Conservation (phyloP, 768 basidiomycete species). For the Boletus rubroflammeus region DNA sequence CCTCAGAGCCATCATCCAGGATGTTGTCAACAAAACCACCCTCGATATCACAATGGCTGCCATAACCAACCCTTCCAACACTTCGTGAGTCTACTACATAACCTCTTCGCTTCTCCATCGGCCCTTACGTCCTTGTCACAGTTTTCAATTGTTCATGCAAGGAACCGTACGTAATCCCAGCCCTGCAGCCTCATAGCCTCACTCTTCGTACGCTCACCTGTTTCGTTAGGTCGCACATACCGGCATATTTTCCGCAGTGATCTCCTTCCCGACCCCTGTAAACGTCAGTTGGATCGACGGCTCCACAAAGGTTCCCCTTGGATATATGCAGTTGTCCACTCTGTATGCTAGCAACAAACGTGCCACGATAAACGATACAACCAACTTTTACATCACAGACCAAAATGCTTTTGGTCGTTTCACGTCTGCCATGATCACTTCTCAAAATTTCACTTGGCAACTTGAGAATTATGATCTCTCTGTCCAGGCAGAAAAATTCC, state of each 20-base stretch:
- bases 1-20: slow-evolving; percentile 60
- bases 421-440: slow-evolving; percentile 60
- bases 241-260: slow-evolving; percentile 60
- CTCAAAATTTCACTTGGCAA: slow-evolving; percentile 65
- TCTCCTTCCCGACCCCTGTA: slow-evolving; percentile 56
- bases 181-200: no score
- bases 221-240: slow-evolving; percentile 56
- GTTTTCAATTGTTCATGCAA: slow-evolving; percentile 49
- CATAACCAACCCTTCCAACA: slow-evolving; percentile 53
- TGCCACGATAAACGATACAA: slow-evolving; percentile 60
- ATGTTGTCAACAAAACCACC: slow-evolving; percentile 54
- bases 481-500: slow-evolving; percentile 66
- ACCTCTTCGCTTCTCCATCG: background rate
- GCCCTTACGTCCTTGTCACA: slow-evolving; percentile 23
- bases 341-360: slow-evolving; percentile 52
- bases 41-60: slow-evolving; percentile 51
- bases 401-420: slow-evolving; percentile 59
- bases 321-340: slow-evolving; percentile 46
- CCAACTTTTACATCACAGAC: slow-evolving; percentile 54
- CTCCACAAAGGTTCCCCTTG: slow-evolving; percentile 47
- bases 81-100: slow-evolving; percentile 50
- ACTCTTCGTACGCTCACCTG: background rate
- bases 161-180: slow-evolving; percentile 44
- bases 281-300: slow-evolving; percentile 57
- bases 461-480: slow-evolving; percentile 52